Evolutionary conservation across 2,329 filamentous ascomycete species (phyloP), one percentile per base, ranked within the genome.

Genomic region (Xylariales sp.): DNA sequence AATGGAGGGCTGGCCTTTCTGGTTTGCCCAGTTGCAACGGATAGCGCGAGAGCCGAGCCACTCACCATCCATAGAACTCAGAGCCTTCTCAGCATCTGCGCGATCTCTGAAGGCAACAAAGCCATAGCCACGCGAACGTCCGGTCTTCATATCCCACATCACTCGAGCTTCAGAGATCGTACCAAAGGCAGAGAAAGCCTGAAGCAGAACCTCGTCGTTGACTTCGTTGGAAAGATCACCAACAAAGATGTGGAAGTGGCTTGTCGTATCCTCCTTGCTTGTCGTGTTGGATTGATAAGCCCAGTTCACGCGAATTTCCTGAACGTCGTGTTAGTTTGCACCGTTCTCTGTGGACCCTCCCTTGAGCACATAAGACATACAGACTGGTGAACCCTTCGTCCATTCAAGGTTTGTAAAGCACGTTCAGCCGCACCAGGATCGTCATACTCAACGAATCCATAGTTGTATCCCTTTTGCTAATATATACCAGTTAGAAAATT

Each of bases 81-180:
- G 67, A 2, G 93, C 91, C 67, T 96, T 95, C 63, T 98, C 93
- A 19, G 93, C 93, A 56, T 98, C 93, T 24, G 78, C 70, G 47
- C 91, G 88, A 47, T 98, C 93, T 46, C 91, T 86, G 77, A 95
- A 98, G 34, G 93, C 93, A 51, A 97, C 91, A 59, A 98, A 98
- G 11, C 93, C 93, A 58, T 98, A 98, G 43, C 93, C 93, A 60
- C 93, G 87, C 50, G 93, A 97, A 47, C 93, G 84, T 50, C 93
- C 93, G 24, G 93, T 98, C 77, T 98, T 98, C 93, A 98, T 98
- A 63, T 98, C 93, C 93, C 93, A 98, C 93, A 98, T 98, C 48
- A 98, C 93, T 55, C 93, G 89, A 43, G 93, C 93, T 66, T 98
- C 93, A 3, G 93, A 98, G 33, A 98, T 90, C 11, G 83, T 88